Base-by-base conservation (phyloP, 2,329 filamentous ascomycete genomes). In the Gliomastix tumulicola region DNA sequence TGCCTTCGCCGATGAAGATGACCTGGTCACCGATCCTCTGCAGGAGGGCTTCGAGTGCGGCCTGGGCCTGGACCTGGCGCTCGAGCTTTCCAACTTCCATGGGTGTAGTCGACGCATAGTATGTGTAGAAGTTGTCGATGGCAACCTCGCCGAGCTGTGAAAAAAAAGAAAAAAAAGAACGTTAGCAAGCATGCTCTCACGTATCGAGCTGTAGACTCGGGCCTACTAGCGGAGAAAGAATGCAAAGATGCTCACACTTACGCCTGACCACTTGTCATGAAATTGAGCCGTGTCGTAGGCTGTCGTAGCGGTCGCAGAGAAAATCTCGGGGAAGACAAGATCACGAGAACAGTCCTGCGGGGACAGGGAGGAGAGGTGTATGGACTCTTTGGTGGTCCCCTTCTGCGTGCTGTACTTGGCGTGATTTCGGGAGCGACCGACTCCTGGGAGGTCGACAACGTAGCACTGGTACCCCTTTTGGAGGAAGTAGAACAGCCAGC, bases 41-140 rank as follows among this genome's bases (percentile, higher is more conserved):
- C 10, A 76, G 56, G 3, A 74, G 57, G 2, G 54, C 55, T 4
- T 52, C 49, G 7, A 69, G 62, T 1, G 64, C 63, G 10, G 55
- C 42, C 27, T 58, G 53, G 2, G 46, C 55, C 2, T 55, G 25
- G 0, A 36, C 40, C 38, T 66, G 58, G 12, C 56, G 53, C 23
- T 60, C 48, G 0, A 43, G 28, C 18, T 43, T 50, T 10, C 41
- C 49, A n/a, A 51, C 41, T 5, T 43, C 40, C 5, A 61, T 51
- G 3, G 65, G 60, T 2, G 63, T 54, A 19, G 69, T 55, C 1
- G 62, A 60, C 6, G 62, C 56, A 45, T 62, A 68, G 46, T 73
- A 73, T 2, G 53, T 55, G 40, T 69, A 63, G 44, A 79, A 78
- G n/a, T n/a, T n/a, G n/a, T n/a, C n/a, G n/a, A n/a, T n/a, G n/a